Evolutionary conservation across 495 filamentous ascomycete species (phyloP), one percentile per base, ranked within the genome.

Genomic region (Xylaria telfairii): DNA sequence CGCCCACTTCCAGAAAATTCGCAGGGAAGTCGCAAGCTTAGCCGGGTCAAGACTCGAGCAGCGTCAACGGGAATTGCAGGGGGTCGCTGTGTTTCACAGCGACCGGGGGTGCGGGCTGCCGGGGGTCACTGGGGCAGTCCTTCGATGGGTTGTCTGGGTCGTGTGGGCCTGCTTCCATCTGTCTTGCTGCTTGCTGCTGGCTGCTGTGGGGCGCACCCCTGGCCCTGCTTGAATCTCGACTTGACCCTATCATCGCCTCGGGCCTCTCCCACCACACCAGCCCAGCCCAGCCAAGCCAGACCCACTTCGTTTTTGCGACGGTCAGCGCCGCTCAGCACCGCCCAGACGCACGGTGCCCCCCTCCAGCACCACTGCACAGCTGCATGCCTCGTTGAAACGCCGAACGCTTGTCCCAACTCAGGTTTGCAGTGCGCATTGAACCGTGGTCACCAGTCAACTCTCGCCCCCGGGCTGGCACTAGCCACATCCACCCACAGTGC

Each of bases 1-100:
- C 72, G 70, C 51, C 71, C 63, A 68, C 71, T 72, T 70, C 28
- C 54, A 72, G 73, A 72, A 75, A 59, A 72, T 71, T 69, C 71
- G 30, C 69, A 71, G 76, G 61, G 67, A 70, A 66, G 71, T 75
- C 44, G 70, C 71, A 74, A 72, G 71, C 74, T 69, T 71, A 68
- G 30, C 72, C 66, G 68, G 70, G 64, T 49, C 71, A 74, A 66
- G 73, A 75, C 70, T 72, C 74, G 75, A 72, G 73, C 68, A 70
- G 65, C 62, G 70, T 69, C 73, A 70, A 72, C 75, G 72, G 74
- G 74, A 76, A 76, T 75, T 78, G 49, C 74, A 77, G 74, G 75
- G 77, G 72, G 74, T 60, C 73, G 64, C 74, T 69, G 72, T 76
- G 75, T 79, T 77, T 77, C 77, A 79, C 73, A 76, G 74, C 54